Evolutionary conservation across 345 rosid species (phyloP).

Genomic region (Boechera stricta): DNA sequence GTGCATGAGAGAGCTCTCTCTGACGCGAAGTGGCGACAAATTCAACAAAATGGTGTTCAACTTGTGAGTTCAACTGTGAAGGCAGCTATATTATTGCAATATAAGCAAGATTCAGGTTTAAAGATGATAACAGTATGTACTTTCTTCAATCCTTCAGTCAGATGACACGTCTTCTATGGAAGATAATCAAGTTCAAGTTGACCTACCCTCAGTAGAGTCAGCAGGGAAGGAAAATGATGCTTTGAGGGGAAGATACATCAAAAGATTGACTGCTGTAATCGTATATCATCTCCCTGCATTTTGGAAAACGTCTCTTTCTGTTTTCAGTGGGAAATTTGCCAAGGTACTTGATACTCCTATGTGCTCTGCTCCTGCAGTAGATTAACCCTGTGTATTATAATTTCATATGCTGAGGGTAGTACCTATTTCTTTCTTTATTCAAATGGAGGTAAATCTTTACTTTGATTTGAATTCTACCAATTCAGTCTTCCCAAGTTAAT

Average conservation of each 20-base stretch:
- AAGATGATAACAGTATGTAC: constrained; percentile 15
- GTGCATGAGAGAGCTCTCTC: constrained; percentile 75
- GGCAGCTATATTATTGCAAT: background rate
- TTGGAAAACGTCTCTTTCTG: constrained; percentile 89
- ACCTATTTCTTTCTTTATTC: background rate
- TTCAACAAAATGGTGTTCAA: constrained; percentile 71
- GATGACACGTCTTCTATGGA: constrained; percentile 56
- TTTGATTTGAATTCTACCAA: constrained; percentile 27
- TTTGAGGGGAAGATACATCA: constrained; percentile 80
- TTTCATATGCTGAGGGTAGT: constrained; percentile 11
- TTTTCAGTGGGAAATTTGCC: constrained; percentile 93
- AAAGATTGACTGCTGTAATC: constrained; percentile 81
- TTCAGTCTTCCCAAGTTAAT: constrained; percentile 89
- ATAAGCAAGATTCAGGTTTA: constrained; percentile 3
- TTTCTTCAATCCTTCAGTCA: constrained; percentile 55
- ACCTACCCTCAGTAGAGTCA: constrained; percentile 58
- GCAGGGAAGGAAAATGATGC: constrained; percentile 77
- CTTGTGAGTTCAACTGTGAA: constrained; percentile 57
- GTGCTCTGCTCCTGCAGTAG: background rate
- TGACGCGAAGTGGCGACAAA: constrained; percentile 92
- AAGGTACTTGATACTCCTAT: constrained; percentile 57
- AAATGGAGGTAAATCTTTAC: background rate
- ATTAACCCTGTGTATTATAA: constrained; percentile 17
- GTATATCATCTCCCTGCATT: constrained; percentile 84
- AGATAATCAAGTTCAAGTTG: constrained; percentile 52